Percentiles rank a stretch among this genome's conserved stretches.
These are phyloP conservation scores for Cokeromyces recurvatus DNA, from an alignment of 371 early-diverging fungal genomes.

Conservation along the genomic window DNA sequence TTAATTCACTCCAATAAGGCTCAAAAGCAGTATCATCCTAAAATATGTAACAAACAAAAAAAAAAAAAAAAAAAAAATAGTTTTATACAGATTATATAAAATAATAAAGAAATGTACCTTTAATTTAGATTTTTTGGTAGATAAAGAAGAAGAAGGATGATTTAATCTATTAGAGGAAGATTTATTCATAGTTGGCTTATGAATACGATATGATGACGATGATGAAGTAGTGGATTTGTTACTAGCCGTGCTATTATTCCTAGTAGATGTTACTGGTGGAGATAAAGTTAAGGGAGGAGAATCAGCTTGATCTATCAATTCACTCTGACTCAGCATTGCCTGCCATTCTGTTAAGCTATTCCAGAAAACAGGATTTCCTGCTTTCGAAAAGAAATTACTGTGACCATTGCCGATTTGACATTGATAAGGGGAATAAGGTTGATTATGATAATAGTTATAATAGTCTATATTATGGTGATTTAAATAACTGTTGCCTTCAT, in stretches of 20 bases:
- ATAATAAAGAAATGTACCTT: too few relatives aligned
- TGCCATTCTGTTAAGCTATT: conserved; percentile 38
- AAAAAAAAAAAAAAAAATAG: too few relatives aligned
- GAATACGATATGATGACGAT: not conserved
- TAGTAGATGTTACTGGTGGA: conserved; percentile 5
- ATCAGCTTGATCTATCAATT: conserved; percentile 10
- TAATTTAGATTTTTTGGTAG: not conserved
- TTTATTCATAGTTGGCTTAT: conserved; percentile 1
- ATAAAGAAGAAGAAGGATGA: too few relatives aligned
- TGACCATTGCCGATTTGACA: not conserved
- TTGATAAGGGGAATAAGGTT: not conserved
- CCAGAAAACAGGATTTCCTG: conserved; percentile 35
- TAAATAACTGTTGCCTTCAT: not conserved
- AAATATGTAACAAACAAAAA: too few relatives aligned
- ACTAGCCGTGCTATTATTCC: conserved; percentile 4
- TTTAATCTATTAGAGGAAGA: not conserved
- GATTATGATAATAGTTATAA: not conserved
- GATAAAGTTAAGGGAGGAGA: conserved; percentile 3
- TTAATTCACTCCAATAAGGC: conserved; percentile 35
- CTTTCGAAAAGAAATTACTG: conserved; percentile 30
- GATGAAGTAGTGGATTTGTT: conserved; percentile 5
- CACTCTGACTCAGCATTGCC: conserved; percentile 21
- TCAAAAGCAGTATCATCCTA: too few relatives aligned
- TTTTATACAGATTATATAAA: too few relatives aligned
- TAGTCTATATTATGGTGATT: not conserved